Percentiles rank a stretch among this genome's conserved stretches.
Evolutionary conservation across 352 stramenopile species (phyloP).

Genomic region (Phytopythium cucurbitacearum): DNA sequence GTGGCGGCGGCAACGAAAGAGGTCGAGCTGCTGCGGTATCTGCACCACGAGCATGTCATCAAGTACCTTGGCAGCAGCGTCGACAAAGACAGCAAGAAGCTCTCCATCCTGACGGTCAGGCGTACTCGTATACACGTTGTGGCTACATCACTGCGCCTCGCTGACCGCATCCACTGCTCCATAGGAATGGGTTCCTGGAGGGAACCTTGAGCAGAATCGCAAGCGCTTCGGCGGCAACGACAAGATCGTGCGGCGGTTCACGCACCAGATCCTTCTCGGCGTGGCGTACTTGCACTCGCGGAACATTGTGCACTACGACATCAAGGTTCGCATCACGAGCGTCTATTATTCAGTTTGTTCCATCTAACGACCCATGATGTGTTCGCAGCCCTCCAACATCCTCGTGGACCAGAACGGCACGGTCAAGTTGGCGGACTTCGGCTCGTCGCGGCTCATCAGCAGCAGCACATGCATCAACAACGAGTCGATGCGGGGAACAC

Average conservation of each 20-base stretch:
- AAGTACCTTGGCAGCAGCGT: conserved; percentile 89
- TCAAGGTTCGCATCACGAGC: conserved; percentile 42
- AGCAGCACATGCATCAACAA: conserved; percentile 44
- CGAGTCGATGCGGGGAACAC: conserved; percentile 70
- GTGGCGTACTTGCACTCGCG: conserved; percentile 87
- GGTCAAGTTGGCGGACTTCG: conserved; percentile 95
- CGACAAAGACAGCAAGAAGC: conserved; percentile 44
- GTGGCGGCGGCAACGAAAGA: conserved; percentile 51
- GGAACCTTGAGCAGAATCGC: conserved; percentile 75
- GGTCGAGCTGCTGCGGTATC: conserved; percentile 82
- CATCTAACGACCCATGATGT: not conserved
- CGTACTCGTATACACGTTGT: not conserved
- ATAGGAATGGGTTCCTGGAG: conserved; percentile 84
- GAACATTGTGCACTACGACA: conserved; percentile 78
- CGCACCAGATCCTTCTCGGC: conserved; percentile 72
- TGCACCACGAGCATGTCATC: conserved; percentile 91
- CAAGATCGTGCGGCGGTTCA: conserved; percentile 68
- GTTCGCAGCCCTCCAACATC: conserved; percentile 82
- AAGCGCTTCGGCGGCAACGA: conserved; percentile 81
- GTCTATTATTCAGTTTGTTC: not conserved
- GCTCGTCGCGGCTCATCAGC: conserved; percentile 75
- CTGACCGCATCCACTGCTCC: conserved; percentile 1
- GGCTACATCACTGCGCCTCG: not conserved
- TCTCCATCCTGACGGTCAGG: conserved; percentile 85
- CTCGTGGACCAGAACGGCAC: conserved; percentile 92